Evolutionary conservation across 306 rosid species (phyloP).

Genomic region (Abrus precatorius): DNA sequence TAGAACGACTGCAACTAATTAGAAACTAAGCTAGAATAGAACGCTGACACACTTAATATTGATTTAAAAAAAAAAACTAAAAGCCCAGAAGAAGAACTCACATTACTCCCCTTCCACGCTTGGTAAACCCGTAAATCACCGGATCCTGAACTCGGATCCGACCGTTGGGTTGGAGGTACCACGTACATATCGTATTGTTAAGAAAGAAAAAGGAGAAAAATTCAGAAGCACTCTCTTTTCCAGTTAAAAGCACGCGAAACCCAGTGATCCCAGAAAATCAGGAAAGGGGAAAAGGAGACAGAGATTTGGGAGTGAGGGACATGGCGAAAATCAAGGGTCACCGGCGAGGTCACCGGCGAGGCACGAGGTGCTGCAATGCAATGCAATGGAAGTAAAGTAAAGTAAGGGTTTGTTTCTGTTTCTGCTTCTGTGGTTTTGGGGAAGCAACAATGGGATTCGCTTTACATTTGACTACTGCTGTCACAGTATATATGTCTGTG

Average conservation of each 20-base stretch:
- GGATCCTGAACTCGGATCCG: slow-evolving; percentile 84
- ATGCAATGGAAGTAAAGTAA: slow-evolving; percentile 20
- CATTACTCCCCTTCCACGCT: slow-evolving; percentile 96
- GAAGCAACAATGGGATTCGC: background rate
- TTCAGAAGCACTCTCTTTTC: background rate
- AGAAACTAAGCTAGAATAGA: background rate
- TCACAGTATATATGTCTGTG: slow-evolving; percentile 19
- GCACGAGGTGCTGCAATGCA: background rate
- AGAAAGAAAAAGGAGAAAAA: background rate
- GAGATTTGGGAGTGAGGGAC: background rate
- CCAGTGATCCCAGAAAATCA: slow-evolving; percentile 7
- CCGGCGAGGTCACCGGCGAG: slow-evolving; percentile 46
- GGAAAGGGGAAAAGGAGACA: background rate
- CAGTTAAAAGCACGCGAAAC: slow-evolving; percentile 1
- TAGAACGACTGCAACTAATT: background rate
- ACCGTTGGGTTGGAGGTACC: slow-evolving; percentile 87
- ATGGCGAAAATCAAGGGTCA: background rate
- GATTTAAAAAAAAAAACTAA: background rate
- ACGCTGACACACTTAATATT: background rate
- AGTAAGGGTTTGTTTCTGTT: slow-evolving; percentile 34
- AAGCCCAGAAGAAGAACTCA: slow-evolving; percentile 45
- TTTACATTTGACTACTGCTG: background rate
- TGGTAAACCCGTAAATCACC: slow-evolving; percentile 80
- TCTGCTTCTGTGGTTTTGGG: background rate
- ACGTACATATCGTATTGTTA: slow-evolving; percentile 70